A percentile compares a stretch with the other conserved stretches of the same genome.
Evolutionary conservation across 1,284 basidiomycete species (phyloP).

Genomic region (Pascua sp.): DNA sequence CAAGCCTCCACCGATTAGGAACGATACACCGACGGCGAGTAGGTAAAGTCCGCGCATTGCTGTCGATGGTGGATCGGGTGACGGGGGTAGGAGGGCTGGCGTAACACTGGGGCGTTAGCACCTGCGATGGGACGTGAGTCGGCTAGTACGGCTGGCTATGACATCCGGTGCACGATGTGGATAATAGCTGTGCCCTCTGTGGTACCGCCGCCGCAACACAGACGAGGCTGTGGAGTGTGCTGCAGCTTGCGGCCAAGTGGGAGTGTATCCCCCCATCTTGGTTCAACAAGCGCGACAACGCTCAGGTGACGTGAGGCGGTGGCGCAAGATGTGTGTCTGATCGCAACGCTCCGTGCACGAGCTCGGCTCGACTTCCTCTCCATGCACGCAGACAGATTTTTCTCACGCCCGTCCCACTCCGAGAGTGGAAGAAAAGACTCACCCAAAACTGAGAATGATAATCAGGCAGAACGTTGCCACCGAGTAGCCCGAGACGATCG

Average conservation of each 20-base stretch:
- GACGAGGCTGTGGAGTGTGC: too few relatives aligned
- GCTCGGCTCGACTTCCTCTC: background rate
- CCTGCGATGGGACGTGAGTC: background rate
- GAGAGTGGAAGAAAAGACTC: conserved; percentile 11
- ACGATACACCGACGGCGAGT: conserved; percentile 72
- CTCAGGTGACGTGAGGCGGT: background rate
- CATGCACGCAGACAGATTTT: background rate
- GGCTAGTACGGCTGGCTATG: background rate
- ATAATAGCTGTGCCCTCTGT: too few relatives aligned
- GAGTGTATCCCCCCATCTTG: background rate
- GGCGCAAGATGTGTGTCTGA: background rate
- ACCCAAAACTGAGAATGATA: conserved; percentile 84
- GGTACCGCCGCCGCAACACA: too few relatives aligned
- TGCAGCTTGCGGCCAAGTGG: too few relatives aligned
- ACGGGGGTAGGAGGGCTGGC: conserved; percentile 51
- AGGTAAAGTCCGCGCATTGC: conserved; percentile 86
- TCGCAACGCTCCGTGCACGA: background rate
- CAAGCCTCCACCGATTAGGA: conserved; percentile 74
- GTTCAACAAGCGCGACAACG: background rate
- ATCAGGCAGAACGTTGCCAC: conserved; percentile 78
- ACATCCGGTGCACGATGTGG: background rate
- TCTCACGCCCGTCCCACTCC: background rate
- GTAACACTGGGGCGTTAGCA: conserved; percentile 31
- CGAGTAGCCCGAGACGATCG: conserved; percentile 85
- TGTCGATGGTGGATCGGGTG: conserved; percentile 71